phyloP scores from a whole-genome alignment of 176 grass and related monocot species.

The Eleusine indica region DNA sequence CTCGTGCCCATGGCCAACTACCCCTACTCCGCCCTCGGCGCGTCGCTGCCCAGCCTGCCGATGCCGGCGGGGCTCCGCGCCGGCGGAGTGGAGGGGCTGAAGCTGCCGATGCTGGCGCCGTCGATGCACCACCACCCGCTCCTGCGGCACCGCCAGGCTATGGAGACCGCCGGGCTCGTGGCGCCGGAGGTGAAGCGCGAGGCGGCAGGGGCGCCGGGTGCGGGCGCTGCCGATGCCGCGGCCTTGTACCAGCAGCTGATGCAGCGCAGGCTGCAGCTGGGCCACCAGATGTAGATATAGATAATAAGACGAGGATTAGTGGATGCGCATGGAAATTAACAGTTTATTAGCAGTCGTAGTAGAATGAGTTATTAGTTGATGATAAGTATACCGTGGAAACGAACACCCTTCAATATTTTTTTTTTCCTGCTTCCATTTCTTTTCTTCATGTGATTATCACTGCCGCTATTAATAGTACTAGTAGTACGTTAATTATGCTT shows the following conservation, averaged over 20 bases:
- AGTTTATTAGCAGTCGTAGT: neutral
- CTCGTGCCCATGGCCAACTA: conserved; percentile 45
- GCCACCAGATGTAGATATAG: conserved; percentile 69
- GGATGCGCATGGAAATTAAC: conserved; percentile 8
- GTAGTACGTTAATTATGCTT: neutral
- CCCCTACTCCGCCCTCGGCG: conserved; percentile 40
- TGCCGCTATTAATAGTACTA: neutral
- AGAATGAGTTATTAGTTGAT: neutral
- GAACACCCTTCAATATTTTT: neutral
- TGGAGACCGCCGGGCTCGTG: conserved; percentile 42
- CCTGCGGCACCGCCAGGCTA: conserved; percentile 44
- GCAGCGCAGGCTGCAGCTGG: conserved; percentile 43
- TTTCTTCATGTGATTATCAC: neutral
- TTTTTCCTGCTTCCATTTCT: neutral
- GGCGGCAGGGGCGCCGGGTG: neutral
- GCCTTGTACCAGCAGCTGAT: conserved; percentile 64
- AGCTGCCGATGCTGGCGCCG: conserved; percentile 47
- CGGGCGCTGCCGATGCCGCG: neutral
- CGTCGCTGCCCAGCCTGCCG: conserved; percentile 44
- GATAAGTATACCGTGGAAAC: conserved; percentile 39
- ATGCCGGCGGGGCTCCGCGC: conserved; percentile 36
- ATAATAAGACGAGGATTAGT: conserved; percentile 47
- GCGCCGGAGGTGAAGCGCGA: conserved; percentile 45
- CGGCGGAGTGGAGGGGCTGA: conserved; percentile 33
- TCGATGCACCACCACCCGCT: conserved; percentile 44